A percentile compares a stretch with the other conserved stretches of the same genome.
These are phyloP conservation scores for Fraxinus greggii DNA, from an alignment of 305 asterid genomes.

Conservation along the genomic window DNA sequence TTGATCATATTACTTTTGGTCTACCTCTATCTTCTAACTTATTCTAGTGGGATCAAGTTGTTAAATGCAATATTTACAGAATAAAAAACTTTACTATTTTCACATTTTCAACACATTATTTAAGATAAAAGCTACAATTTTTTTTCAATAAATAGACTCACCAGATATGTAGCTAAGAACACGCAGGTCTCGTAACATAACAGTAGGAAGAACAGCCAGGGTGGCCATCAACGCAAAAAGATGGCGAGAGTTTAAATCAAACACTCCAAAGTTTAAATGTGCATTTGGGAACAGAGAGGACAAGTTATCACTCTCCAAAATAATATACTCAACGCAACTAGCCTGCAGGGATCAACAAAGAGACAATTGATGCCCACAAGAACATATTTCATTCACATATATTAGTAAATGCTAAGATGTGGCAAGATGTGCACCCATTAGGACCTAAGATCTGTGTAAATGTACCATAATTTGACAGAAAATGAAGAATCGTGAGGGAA, in stretches of 20 bases:
- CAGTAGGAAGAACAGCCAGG: conserved; percentile 83
- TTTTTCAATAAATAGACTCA: conserved; percentile 25
- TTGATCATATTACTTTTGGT: background rate
- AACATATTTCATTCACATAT: background rate
- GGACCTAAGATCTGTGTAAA: background rate
- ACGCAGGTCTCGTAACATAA: conserved; percentile 66
- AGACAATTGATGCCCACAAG: conserved; percentile 4
- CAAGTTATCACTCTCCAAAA: conserved; percentile 81
- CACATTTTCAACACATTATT: background rate
- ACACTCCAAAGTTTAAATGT: conserved; percentile 60
- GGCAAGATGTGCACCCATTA: background rate
- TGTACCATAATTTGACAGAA: background rate
- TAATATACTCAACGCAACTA: conserved; percentile 82
- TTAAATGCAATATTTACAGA: background rate
- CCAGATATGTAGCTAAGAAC: conserved; percentile 92
- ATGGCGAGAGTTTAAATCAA: conserved; percentile 49
- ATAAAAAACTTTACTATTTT: background rate
- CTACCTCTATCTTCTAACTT: background rate
- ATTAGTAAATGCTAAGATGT: conserved; percentile 2
- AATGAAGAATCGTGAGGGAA: background rate
- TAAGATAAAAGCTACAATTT: background rate
- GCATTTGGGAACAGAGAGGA: conserved; percentile 81
- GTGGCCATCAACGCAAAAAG: conserved; percentile 69
- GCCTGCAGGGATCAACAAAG: conserved; percentile 49
- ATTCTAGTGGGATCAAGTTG: background rate